Percentiles rank a stretch among this genome's conserved stretches.
phyloP scores from a whole-genome alignment of 257 asterid species.

The Fraxinus cuspidata region DNA sequence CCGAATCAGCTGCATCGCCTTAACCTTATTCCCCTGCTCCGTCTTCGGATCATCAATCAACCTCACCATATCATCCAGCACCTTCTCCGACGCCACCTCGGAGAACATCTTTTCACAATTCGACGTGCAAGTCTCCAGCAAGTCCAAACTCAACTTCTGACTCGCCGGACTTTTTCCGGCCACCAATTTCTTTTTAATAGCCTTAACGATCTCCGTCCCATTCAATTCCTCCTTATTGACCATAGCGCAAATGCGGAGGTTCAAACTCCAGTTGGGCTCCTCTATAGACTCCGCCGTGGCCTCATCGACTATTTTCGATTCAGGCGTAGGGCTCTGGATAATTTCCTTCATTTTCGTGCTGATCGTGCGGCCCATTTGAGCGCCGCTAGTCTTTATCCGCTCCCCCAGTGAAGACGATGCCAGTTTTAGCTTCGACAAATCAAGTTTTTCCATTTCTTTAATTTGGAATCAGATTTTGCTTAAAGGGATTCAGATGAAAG shows the following conservation, averaged over 20 bases:
- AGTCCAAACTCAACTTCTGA: constrained; percentile 63
- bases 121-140: constrained; percentile 82
- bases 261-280: constrained; percentile 91
- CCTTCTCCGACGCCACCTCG: constrained; percentile 90
- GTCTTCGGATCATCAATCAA: constrained; percentile 77
- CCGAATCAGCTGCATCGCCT: constrained; percentile 81
- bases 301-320: constrained; percentile 81
- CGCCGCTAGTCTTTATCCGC: constrained; percentile 68
- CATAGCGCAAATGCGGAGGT: constrained; percentile 87
- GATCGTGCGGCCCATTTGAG: constrained; percentile 76
- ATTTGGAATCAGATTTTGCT: background rate
- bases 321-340: constrained; percentile 78
- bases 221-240: constrained; percentile 66
- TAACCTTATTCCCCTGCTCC: constrained; percentile 60
- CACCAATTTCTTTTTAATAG: constrained; percentile 71
- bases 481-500: constrained; percentile 6
- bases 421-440: constrained; percentile 60
- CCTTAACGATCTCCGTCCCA: constrained; percentile 73
- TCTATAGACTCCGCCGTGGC: constrained; percentile 68
- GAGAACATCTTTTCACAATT: constrained; percentile 91
- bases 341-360: constrained; percentile 81
- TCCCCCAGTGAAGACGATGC: constrained; percentile 87
- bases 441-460: constrained; percentile 63
- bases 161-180: constrained; percentile 44
- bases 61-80: constrained; percentile 83